phyloP scores from a whole-genome alignment of 208 protist species.

The Leishmania major region DNA sequence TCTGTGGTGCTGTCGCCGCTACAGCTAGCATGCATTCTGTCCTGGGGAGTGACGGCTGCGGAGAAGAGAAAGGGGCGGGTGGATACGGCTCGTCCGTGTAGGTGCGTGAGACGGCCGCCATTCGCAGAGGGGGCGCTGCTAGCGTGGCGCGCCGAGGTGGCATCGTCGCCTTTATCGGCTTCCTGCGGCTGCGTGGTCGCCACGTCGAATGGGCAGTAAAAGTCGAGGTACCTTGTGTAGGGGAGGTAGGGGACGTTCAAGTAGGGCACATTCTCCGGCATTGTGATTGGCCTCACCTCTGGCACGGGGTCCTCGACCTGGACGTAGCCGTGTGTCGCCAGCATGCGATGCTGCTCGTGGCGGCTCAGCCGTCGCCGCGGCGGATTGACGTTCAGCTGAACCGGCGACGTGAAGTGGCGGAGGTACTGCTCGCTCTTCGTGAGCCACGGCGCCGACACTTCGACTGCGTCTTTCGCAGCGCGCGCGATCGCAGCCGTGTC shows the following conservation, averaged over 20 bases:
- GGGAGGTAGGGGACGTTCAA: conserved; percentile 29
- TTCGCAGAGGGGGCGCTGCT: neutral
- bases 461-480: conserved; percentile 57
- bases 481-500: conserved; percentile 47
- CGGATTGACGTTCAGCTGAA: conserved; percentile 78
- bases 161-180: neutral
- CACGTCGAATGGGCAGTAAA: conserved; percentile 28
- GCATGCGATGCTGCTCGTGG: conserved; percentile 79
- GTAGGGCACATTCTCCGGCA: conserved; percentile 43
- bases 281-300: conserved; percentile 45
- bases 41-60: conserved; percentile 1
- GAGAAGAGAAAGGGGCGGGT: conserved; percentile 16
- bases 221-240: conserved; percentile 27
- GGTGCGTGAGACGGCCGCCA: conserved; percentile 3
- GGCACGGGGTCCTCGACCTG: conserved; percentile 45
- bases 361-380: conserved; percentile 55
- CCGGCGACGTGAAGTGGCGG: conserved; percentile 73
- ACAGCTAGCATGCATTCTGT: neutral
- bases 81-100: conserved; percentile 25
- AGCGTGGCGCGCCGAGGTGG: neutral
- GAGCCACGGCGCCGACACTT: conserved; percentile 39
- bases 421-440: conserved; percentile 74
- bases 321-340: conserved; percentile 47
- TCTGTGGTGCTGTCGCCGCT: neutral
- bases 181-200: neutral